Evolutionary conservation across 768 basidiomycete genomes (phyloP).

Genomic region (Coprinopsis sp.): DNA sequence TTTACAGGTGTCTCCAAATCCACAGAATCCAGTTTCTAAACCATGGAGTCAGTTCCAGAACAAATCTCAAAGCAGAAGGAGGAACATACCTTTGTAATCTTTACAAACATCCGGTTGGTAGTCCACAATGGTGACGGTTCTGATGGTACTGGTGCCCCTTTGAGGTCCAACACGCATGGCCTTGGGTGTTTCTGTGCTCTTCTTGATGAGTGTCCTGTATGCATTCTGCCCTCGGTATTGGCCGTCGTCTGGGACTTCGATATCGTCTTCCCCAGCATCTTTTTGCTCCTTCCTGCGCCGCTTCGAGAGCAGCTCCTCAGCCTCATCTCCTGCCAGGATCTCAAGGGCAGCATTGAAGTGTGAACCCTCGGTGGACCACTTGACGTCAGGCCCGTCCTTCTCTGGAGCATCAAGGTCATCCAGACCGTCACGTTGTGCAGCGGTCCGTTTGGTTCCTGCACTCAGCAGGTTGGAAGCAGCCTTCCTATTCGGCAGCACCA

Average conservation of each 20-base stretch:
- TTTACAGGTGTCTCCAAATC: constrained; percentile 98
- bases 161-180: constrained; percentile 84
- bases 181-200: constrained; percentile 79
- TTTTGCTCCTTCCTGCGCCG: constrained; percentile 52
- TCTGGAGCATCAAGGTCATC: constrained; percentile 46
- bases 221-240: constrained; percentile 81
- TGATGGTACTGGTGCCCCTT: constrained; percentile 73
- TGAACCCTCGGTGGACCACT: constrained; percentile 73
- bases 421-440: constrained; percentile 61
- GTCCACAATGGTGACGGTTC: constrained; percentile 92
- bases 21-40: constrained; percentile 96
- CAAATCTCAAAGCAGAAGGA: constrained; percentile 2
- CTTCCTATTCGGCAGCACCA: constrained; percentile 75
- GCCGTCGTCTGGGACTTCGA: constrained; percentile 74
- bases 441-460: constrained; percentile 43
- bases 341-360: constrained; percentile 70
- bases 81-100: constrained; percentile 89
- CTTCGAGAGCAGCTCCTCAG: constrained; percentile 71
- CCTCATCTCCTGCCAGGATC: constrained; percentile 79
- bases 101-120: constrained; percentile 99
- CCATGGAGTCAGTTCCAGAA: constrained; percentile 3
- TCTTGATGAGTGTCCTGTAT: constrained; percentile 77
- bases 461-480: constrained; percentile 62
- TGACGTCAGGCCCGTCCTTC: constrained; percentile 64
- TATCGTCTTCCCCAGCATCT: constrained; percentile 47